Evolutionary conservation across 305 asterid species (phyloP), one percentile per base, ranked within the genome.

Genomic region (Fraxinus velutina): DNA sequence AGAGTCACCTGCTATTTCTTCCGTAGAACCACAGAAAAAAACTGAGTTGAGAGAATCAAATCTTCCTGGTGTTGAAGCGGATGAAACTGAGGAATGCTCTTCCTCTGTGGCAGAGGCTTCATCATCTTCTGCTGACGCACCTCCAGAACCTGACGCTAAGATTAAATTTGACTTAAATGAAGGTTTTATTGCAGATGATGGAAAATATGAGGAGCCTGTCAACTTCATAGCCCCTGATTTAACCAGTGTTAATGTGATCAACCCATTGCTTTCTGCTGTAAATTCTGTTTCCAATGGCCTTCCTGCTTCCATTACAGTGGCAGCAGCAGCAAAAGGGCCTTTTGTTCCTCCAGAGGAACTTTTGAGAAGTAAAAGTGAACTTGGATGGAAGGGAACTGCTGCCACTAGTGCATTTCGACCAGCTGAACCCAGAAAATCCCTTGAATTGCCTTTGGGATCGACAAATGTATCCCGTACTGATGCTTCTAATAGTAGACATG

Each of bases 301-400:
- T 81, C 86, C 90, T 66, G 88, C 89, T 75, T 84, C 93, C 74
- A 79, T 92, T 73, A 89, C 94, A 3, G 93, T 92, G 29, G 90
- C 92, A 5, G 89, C 95, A 29, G 95, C 95, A 8, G 92, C 92
- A 30, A 90, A 88, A 82, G 91, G 95, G 72, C 87, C 92, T 12
- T 92, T 91, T 86, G 89, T 88, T 88, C 95, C 92, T 74, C 92
- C 91, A 3, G 95, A 85, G 39, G 93, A 91, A 81, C 86, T 92
- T 74, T 62, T 91, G 86, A 90, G 91, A 83, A 88, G 85, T 79
- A 92, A 82, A 85, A 90, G 87, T 29, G 95, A 86, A 71, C 88
- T 89, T 33, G 95, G 97, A 13, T 92, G 97, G 97, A 92, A 91
- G 78, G 97, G 97, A 13, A 91, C 95, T 22, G 97, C 97, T 39